Base-by-base conservation (phyloP, 2,329 filamentous ascomycete genomes). In the Xylariaceae sp. region DNA sequence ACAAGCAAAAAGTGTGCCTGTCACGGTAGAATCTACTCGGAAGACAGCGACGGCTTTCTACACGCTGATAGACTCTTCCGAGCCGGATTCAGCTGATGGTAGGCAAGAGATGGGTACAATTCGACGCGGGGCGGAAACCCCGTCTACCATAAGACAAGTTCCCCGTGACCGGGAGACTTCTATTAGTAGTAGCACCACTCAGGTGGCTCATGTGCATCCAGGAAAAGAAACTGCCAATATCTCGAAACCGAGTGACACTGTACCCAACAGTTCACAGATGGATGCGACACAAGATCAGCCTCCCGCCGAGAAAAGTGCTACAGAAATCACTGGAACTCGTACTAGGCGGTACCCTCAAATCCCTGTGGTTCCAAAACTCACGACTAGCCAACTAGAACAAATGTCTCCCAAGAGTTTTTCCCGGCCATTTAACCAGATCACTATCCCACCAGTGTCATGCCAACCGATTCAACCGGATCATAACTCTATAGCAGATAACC, bases 401-500 rank as follows among this genome's bases (percentile, higher is more conserved):
- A 81, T 83, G 1, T 86, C 88, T 0, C 81, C 87, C 1, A 86
- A 84, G 67, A 95, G 89, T 34, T 96, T 96, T 68, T 96, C 91
- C 2, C 79, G 90, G 6, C 90, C 91, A 0, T 95, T 96, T 67
- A 78, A 83, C 62, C 72, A 78, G 47, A 68, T 77, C 9, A 84
- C 80, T 60, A 58, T 76, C 43, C 74, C 78, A 35, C 62, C 70
- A 9, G 67, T 70, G 8, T 60, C 71, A 2, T 59, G 64, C 7
- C 54, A 60, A 55, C 51, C 65, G 50, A 52, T 65, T 45, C 44
- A 66, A 50, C 48, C 71, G 8, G 67, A 73, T 59, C 54, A 69
- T 51, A 67, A 75, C 1, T 79, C 72, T 0, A 68, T 80, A 49
- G 77, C 76, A 1, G 76, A 78, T 51, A 78, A 77, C 0, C 76